Percentiles rank a stretch among this genome's conserved stretches.
Conservation (phyloP, 495 filamentous ascomycete species). For the Apiosordaria backusii region DNA sequence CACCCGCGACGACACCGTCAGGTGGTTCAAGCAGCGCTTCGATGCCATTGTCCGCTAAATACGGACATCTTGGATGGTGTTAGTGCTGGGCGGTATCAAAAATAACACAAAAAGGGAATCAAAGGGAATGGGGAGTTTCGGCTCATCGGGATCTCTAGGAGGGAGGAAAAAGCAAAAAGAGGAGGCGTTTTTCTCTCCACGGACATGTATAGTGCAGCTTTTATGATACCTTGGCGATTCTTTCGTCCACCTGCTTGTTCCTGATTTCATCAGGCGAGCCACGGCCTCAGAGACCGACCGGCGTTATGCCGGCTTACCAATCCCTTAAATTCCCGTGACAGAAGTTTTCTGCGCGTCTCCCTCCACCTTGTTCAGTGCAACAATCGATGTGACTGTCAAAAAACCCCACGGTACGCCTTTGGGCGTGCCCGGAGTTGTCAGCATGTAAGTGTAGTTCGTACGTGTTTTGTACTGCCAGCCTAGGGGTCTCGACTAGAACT, state of each 20-base stretch:
- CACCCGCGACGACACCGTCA: constrained; percentile 87
- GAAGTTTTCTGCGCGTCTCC: background rate
- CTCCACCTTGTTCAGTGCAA: background rate
- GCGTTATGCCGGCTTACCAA: constrained; percentile 55
- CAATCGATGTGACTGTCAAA: background rate
- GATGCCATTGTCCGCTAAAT: constrained; percentile 93
- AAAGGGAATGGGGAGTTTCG: constrained; percentile 24
- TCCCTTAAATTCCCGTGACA: constrained; percentile 21
- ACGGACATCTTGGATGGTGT: constrained; percentile 25
- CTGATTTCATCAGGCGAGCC: constrained; percentile 46
- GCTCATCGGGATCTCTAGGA: constrained; percentile 21
- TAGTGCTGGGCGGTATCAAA: constrained; percentile 29
- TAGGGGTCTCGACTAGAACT: too few species aligned
- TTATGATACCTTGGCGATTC: constrained; percentile 32
- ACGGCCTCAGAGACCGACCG: constrained; percentile 64
- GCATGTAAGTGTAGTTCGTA: too few species aligned
- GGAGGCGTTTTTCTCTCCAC: constrained; percentile 5
- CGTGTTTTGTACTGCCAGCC: too few species aligned
- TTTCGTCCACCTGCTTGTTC: constrained; percentile 39
- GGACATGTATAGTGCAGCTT: constrained; percentile 25
- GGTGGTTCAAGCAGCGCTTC: constrained; percentile 99
- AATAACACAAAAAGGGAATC: constrained; percentile 32
- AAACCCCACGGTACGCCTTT: too few species aligned
- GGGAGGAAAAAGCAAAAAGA: constrained; percentile 24
- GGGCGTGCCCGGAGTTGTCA: too few species aligned